Conservation (phyloP, 352 stramenopile species). For the Phytophthora rubi region DNA sequence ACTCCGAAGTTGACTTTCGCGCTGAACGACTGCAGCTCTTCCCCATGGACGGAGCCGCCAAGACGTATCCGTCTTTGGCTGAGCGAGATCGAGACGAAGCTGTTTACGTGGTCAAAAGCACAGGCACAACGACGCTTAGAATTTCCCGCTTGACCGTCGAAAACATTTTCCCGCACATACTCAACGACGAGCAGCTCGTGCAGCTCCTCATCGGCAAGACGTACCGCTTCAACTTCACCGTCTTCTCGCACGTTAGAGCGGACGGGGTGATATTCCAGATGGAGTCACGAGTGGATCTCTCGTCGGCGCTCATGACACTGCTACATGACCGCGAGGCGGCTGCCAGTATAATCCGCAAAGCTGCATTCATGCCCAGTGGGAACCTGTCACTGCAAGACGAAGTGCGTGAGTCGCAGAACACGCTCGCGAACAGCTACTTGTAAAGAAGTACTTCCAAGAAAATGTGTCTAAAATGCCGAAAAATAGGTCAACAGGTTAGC, state of each 20-base stretch:
- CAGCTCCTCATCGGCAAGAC: constrained; percentile 53
- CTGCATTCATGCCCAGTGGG: constrained; percentile 41
- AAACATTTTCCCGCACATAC: constrained; percentile 53
- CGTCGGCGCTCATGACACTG: constrained; percentile 40
- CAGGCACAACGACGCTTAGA: constrained; percentile 37
- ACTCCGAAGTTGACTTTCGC: constrained; percentile 37
- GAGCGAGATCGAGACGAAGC: constrained; percentile 26
- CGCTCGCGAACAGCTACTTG: constrained; percentile 47
- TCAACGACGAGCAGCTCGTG: constrained; percentile 49
- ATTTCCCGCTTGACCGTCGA: constrained; percentile 52
- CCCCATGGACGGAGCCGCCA: constrained; percentile 26
- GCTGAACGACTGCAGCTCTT: constrained; percentile 24
- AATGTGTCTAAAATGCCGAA: not conserved
- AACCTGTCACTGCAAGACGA: constrained; percentile 40
- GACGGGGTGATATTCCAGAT: constrained; percentile 51
- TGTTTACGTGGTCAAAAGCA: constrained; percentile 43
- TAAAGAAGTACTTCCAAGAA: not conserved
- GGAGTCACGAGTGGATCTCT: constrained; percentile 51
- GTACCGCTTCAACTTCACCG: constrained; percentile 51
- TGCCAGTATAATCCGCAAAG: constrained; percentile 42
- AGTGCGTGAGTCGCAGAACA: constrained; percentile 44
- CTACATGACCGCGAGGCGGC: constrained; percentile 43
- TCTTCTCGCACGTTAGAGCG: constrained; percentile 46
- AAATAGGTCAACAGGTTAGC: not conserved
- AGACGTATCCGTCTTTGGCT: constrained; percentile 11